Evolutionary conservation across 2,329 filamentous ascomycete species (phyloP).

Genomic region (Monilinia laxa): DNA sequence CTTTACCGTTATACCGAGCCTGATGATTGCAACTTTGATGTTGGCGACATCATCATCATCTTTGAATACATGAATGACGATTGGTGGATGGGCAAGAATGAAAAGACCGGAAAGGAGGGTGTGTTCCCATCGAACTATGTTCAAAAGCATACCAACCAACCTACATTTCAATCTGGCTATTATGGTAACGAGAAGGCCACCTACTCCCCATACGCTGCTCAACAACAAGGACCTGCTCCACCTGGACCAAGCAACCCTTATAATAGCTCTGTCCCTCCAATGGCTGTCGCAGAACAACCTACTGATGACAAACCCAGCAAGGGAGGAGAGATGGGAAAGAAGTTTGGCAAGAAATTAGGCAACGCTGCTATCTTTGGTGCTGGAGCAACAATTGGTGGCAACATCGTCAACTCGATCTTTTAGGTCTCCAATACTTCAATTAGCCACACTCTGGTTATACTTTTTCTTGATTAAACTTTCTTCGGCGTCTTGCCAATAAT

Average conservation of each 20-base stretch:
- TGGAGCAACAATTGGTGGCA: slow-evolving; percentile 84
- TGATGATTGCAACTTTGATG: slow-evolving; percentile 78
- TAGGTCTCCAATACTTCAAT: slow-evolving; percentile 44
- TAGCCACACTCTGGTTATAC: not conserved
- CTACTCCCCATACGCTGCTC: slow-evolving; percentile 20
- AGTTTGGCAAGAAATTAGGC: slow-evolving; percentile 93
- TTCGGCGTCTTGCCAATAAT: not conserved
- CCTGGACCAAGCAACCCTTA: slow-evolving; percentile 59
- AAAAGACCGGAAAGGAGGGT: slow-evolving; percentile 78
- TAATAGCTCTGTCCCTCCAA: slow-evolving; percentile 68
- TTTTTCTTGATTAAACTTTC: not conserved
- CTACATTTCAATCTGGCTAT: slow-evolving; percentile 15
- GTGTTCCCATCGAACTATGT: slow-evolving; percentile 97
- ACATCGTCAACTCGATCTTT: slow-evolving; percentile 89
- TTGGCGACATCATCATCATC: slow-evolving; percentile 77
- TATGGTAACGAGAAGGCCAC: slow-evolving; percentile 33
- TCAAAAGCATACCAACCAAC: slow-evolving; percentile 55
- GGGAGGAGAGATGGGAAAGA: slow-evolving; percentile 73
- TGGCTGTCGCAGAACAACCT: slow-evolving; percentile 65
- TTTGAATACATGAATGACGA: slow-evolving; percentile 94
- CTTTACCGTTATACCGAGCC: slow-evolving; percentile 80
- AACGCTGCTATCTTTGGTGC: slow-evolving; percentile 85
- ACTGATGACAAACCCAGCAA: slow-evolving; percentile 46
- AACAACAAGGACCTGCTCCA: slow-evolving; percentile 39
- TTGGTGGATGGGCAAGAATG: slow-evolving; percentile 92